phyloP scores from a whole-genome alignment of 129 eudicot genomes.

The Saposhnikovia divaricata region DNA sequence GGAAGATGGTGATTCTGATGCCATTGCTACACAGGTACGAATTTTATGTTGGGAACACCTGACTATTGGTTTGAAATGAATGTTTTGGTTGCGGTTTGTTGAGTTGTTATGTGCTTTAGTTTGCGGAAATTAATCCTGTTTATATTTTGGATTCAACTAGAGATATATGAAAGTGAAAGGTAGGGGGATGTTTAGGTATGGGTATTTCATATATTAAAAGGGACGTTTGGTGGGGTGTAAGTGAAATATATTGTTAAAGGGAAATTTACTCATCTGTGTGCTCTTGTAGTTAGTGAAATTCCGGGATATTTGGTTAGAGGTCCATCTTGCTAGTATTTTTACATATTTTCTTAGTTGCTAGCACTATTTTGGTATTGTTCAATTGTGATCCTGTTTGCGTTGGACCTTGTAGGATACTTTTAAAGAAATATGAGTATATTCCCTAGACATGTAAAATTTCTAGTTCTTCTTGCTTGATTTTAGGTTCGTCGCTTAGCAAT shows the following conservation, averaged over 20 bases:
- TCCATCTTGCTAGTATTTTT: not conserved
- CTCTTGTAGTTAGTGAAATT: not conserved
- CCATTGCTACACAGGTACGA: slow-evolving; percentile 66
- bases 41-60: not conserved
- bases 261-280: not conserved
- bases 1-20: slow-evolving; percentile 44
- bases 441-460: not conserved
- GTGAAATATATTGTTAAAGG: too few relatives aligned
- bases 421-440: not conserved
- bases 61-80: not conserved
- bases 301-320: not conserved
- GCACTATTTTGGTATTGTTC: not conserved
- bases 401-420: not conserved
- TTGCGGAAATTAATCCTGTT: not conserved
- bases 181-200: not conserved
- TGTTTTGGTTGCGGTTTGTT: too few relatives aligned
- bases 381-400: not conserved
- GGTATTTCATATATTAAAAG: not conserved
- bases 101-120: not conserved
- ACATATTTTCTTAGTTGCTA: not conserved
- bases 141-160: not conserved
- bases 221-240: not conserved
- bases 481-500: slow-evolving; percentile 81
- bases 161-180: not conserved
- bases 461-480: slow-evolving; percentile 3